These are phyloP conservation scores for Panus rudis DNA, from an alignment of 768 basidiomycete species.

Conservation along the genomic window DNA sequence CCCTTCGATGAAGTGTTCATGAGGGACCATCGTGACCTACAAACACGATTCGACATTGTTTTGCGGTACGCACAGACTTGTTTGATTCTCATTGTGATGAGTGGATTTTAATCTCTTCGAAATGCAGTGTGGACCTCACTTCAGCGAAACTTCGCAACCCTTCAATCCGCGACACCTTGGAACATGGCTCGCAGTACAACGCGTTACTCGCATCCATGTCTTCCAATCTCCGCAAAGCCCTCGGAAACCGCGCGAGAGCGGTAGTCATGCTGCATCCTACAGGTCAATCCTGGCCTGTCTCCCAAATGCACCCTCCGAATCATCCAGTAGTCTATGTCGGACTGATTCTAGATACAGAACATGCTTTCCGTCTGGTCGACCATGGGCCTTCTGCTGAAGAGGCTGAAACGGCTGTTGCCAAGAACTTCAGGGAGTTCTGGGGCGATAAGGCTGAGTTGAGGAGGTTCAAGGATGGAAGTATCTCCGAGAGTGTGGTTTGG, in stretches of 20 bases:
- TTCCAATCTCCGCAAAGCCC: conserved; percentile 49
- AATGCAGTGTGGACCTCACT: conserved; percentile 53
- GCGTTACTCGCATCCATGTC: conserved; percentile 49
- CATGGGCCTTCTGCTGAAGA: conserved; percentile 80
- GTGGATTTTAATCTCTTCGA: background rate
- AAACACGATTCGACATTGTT: conserved; percentile 67
- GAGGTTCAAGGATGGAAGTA: conserved; percentile 93
- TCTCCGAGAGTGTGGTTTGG: conserved; percentile 95
- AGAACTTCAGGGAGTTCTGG: conserved; percentile 81
- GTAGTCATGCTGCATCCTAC: conserved; percentile 54
- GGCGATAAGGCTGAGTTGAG: conserved; percentile 87
- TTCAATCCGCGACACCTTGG: conserved; percentile 41
- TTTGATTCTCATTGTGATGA: no score
- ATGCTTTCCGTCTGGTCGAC: conserved; percentile 84
- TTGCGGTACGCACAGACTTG: conserved; percentile 39
- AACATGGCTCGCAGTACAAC: conserved; percentile 52
- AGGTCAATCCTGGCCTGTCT: conserved; percentile 37
- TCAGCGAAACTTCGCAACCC: conserved; percentile 36
- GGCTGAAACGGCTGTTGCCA: conserved; percentile 38
- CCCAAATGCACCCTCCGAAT: conserved; percentile 47
- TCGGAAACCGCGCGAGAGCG: conserved; percentile 66
- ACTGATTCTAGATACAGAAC: conserved; percentile 59
- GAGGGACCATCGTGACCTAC: conserved; percentile 56
- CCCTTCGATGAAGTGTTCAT: conserved; percentile 70
- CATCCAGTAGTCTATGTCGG: conserved; percentile 59